Conservation (phyloP, 257 asterid species). For the Penstemon newberryi region DNA sequence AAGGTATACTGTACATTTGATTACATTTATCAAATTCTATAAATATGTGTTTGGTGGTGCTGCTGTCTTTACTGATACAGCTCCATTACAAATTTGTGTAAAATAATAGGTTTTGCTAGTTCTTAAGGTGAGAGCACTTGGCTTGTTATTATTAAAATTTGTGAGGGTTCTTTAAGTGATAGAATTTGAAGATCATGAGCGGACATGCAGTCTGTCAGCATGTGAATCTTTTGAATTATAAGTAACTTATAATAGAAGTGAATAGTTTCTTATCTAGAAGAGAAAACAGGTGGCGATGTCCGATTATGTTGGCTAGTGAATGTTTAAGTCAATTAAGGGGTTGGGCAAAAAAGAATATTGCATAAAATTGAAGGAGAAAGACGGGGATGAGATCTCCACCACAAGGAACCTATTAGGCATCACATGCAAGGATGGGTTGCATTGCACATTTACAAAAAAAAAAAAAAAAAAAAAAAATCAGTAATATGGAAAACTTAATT, state of each 20-base stretch:
- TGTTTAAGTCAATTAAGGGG: too few species aligned
- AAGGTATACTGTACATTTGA: conserved; percentile 54
- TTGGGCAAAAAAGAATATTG: neutral
- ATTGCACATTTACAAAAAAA: neutral
- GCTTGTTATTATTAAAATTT: neutral
- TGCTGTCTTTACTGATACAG: neutral
- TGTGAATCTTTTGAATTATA: conserved; percentile 4
- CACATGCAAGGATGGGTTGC: neutral
- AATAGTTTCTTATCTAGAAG: conserved; percentile 4
- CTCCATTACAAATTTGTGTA: neutral
- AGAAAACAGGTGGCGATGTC: neutral
- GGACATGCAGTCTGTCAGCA: conserved; percentile 1
- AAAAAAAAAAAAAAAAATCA: neutral
- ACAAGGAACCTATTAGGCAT: neutral
- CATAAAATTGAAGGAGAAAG: conserved; percentile 2
- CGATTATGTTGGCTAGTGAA: neutral
- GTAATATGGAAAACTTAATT: neutral
- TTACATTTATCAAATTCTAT: conserved; percentile 1
- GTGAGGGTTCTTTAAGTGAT: neutral
- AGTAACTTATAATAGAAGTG: neutral
- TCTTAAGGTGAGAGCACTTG: neutral
- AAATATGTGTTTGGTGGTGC: conserved; percentile 10
- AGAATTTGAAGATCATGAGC: neutral
- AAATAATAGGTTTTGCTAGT: neutral
- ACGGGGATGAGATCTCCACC: neutral